Evolutionary conservation across 2,329 filamentous ascomycete genomes (phyloP).

Genomic region (Paracamarosporium sp.): DNA sequence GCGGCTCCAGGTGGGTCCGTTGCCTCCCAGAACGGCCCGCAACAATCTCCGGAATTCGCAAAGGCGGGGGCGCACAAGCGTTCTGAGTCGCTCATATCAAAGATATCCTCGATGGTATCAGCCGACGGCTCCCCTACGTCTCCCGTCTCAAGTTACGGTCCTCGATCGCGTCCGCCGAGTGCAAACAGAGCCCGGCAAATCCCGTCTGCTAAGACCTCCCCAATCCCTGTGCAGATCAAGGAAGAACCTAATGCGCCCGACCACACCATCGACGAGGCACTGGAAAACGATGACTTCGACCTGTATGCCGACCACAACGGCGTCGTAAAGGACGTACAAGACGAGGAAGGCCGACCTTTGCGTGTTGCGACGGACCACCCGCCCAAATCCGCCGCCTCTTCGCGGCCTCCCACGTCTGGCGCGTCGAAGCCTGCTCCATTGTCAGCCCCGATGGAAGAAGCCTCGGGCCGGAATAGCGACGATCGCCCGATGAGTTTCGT

Average conservation of each 20-base stretch:
- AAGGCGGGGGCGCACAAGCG: constrained; percentile 29
- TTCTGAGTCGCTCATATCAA: constrained; percentile 44
- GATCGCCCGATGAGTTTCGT: constrained; percentile 48
- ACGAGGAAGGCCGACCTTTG: constrained; percentile 37
- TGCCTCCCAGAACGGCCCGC: constrained; percentile 13
- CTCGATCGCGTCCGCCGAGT: constrained; percentile 39
- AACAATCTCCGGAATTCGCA: constrained; percentile 21
- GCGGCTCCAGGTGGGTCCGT: constrained; percentile 12
- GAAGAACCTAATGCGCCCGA: constrained; percentile 24
- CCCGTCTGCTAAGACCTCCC: constrained; percentile 24
- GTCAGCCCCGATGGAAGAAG: constrained; percentile 25
- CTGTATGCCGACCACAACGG: constrained; percentile 47
- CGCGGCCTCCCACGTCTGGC: constrained; percentile 9
- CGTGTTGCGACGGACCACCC: constrained; percentile 23
- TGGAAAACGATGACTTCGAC: constrained; percentile 38
- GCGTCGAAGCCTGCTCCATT: neutral
- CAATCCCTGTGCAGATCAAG: constrained; percentile 28
- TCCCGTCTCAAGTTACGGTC: constrained; percentile 33
- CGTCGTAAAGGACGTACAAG: constrained; percentile 42
- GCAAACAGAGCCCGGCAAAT: constrained; percentile 32
- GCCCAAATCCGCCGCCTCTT: constrained; percentile 7
- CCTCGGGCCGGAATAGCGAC: constrained; percentile 31
- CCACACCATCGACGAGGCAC: constrained; percentile 22
- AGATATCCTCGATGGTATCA: constrained; percentile 45
- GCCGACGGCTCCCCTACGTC: constrained; percentile 36